A percentile compares a stretch with the other conserved stretches of the same genome.
Conservation (phyloP, 2,329 filamentous ascomycete species). For the Pyricularia sp. region DNA sequence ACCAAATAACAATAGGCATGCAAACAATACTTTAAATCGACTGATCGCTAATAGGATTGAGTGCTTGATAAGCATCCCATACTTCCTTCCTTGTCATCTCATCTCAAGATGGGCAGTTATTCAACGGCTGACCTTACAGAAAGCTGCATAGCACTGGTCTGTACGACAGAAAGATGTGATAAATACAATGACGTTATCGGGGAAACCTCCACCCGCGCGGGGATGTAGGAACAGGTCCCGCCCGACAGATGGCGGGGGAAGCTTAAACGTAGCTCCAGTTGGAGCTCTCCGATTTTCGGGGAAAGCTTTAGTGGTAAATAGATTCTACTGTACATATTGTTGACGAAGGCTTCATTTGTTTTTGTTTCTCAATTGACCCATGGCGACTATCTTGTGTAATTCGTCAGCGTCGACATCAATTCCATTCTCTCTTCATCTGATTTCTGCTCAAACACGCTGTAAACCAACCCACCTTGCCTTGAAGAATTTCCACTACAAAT, state of each 20-base stretch:
- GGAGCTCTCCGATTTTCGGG: background rate
- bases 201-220: background rate
- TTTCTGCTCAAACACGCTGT: background rate
- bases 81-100: background rate
- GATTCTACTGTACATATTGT: too few relatives aligned
- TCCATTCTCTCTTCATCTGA: background rate
- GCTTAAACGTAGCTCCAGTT: background rate
- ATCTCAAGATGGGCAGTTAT: background rate
- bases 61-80: too few relatives aligned
- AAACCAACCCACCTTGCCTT: background rate
- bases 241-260: background rate
- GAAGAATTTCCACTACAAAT: background rate
- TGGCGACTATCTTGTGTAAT: background rate
- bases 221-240: background rate
- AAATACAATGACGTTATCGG: background rate
- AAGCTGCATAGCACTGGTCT: background rate
- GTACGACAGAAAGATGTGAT: background rate
- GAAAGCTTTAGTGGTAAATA: too few relatives aligned
- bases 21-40: too few relatives aligned
- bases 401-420: background rate
- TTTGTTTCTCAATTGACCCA: background rate
- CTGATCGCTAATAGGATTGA: too few relatives aligned
- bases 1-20: too few relatives aligned
- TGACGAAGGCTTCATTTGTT: background rate
- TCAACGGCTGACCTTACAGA: background rate